phyloP scores from a whole-genome alignment of 2,329 filamentous ascomycete genomes.

The Arthrobotrys sphaeroides region DNA sequence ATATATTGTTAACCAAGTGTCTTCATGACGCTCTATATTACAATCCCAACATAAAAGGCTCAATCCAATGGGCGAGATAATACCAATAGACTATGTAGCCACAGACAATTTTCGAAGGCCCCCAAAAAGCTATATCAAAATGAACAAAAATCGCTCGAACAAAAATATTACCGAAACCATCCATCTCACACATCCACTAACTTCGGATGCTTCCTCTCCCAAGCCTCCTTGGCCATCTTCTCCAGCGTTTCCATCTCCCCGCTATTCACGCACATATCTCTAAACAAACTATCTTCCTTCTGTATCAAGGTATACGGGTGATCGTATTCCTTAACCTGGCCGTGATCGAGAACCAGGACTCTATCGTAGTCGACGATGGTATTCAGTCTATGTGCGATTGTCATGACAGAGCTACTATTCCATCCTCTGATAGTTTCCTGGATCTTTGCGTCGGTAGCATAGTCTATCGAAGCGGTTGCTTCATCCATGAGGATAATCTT shows the following conservation, averaged over 20 bases:
- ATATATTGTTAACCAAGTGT: no score
- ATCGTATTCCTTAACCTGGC: conserved; percentile 86
- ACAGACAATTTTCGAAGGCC: not conserved
- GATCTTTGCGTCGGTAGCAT: conserved; percentile 93
- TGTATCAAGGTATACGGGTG: conserved; percentile 84
- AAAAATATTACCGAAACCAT: not conserved
- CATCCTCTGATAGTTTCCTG: conserved; percentile 96
- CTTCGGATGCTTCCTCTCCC: conserved; percentile 53
- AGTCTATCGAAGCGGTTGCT: conserved; percentile 96
- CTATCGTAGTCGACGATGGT: conserved; percentile 99
- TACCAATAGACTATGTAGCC: no score
- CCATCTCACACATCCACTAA: conserved; percentile 18
- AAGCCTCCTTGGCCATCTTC: conserved; percentile 57
- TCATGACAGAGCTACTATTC: conserved; percentile 86
- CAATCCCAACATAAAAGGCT: no score
- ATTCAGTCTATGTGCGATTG: conserved; percentile 92
- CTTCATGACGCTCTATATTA: no score
- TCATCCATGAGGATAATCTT: conserved; percentile 99
- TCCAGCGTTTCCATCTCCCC: conserved; percentile 56
- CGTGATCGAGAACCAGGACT: conserved; percentile 91
- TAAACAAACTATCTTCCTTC: conserved; percentile 72
- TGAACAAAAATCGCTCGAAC: conserved; percentile 10
- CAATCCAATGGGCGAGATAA: no score
- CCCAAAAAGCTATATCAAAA: not conserved
- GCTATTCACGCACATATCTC: conserved; percentile 58